Evolutionary conservation across 176 grass and related monocot species (phyloP).

Genomic region (Ampelocalamus luodianensis): DNA sequence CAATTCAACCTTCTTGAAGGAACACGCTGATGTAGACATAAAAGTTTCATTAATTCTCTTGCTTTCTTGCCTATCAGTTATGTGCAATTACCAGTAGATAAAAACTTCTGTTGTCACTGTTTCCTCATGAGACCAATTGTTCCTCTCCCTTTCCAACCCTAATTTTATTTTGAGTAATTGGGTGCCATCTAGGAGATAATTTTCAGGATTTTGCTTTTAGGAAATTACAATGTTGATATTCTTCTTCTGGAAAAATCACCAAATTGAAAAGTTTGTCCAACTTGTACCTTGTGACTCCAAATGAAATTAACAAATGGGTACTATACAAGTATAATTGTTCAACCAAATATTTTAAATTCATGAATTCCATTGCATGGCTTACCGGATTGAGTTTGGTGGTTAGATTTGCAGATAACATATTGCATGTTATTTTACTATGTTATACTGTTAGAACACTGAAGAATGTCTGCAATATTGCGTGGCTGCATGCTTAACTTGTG

Average conservation of each 20-base stretch:
- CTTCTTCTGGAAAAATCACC: not conserved
- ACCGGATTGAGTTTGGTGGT: not conserved
- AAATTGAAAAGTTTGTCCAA: not conserved
- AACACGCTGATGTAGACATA: not conserved
- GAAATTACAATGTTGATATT: not conserved
- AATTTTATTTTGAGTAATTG: not conserved
- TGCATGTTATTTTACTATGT: not conserved
- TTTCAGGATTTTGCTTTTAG: not conserved
- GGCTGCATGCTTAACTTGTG: slow-evolving; percentile 13
- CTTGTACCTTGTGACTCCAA: not conserved
- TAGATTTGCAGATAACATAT: no score
- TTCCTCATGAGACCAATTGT: not conserved
- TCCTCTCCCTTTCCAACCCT: not conserved
- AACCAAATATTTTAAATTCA: not conserved
- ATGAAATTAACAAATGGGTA: not conserved
- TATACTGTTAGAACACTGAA: slow-evolving; percentile 10
- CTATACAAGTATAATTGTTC: not conserved
- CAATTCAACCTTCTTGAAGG: not conserved
- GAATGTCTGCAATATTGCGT: not conserved
- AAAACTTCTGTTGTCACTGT: not conserved
- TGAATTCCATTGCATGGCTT: not conserved
- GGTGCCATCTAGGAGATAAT: not conserved
- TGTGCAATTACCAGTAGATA: not conserved
- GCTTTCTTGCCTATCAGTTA: not conserved
- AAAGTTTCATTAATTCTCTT: not conserved